Evolutionary conservation across 495 filamentous ascomycete species (phyloP).

Genomic region (Penicillium atrosanguineum): DNA sequence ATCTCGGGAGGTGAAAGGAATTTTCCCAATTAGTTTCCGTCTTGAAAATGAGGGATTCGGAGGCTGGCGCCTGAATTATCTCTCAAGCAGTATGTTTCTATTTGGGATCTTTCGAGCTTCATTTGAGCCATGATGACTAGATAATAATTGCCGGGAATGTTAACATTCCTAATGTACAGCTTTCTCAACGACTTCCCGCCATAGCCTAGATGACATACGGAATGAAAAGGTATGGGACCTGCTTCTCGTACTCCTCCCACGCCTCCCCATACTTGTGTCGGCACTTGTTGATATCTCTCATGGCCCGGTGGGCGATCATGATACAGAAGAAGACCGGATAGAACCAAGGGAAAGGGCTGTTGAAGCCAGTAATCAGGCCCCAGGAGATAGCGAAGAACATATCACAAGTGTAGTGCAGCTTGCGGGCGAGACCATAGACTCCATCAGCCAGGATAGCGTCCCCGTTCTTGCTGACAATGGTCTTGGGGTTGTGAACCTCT

Average conservation of each 20-base stretch:
- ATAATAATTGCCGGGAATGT: no score
- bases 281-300: slow-evolving; percentile 78
- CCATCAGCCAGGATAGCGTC: slow-evolving; percentile 79
- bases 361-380: slow-evolving; percentile 61
- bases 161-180: no score
- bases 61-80: no score
- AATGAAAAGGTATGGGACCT: slow-evolving; percentile 90
- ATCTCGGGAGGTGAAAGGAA: no score
- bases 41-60: no score
- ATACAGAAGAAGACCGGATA: slow-evolving; percentile 81
- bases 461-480: slow-evolving; percentile 69
- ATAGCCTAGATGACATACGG: slow-evolving; percentile 38
- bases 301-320: slow-evolving; percentile 88
- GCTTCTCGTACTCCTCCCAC: slow-evolving; percentile 83
- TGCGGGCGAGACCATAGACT: slow-evolving; percentile 87
- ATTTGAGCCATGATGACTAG: no score
- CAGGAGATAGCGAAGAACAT: slow-evolving; percentile 69
- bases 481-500: slow-evolving; percentile 68
- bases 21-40: no score
- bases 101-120: no score
- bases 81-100: no score
- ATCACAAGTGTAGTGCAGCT: slow-evolving; percentile 91
- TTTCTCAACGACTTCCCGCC: background rate
- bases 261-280: slow-evolving; percentile 83
- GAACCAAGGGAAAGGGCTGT: slow-evolving; percentile 78